Base-by-base conservation (phyloP, 345 rosid species). In the Adansonia digitata region DNA sequence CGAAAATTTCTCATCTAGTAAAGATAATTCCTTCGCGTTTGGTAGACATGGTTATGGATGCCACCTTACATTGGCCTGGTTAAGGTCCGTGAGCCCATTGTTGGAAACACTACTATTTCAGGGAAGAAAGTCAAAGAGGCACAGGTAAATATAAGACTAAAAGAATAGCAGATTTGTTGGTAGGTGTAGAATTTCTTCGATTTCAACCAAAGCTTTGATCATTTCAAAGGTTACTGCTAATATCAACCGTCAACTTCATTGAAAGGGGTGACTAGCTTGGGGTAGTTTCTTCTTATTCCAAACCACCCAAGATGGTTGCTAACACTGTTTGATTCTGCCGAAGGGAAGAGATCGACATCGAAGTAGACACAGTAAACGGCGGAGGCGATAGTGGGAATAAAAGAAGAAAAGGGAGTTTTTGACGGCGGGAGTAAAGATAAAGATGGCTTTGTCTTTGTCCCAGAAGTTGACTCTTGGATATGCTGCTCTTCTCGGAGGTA, bases 401-500 rank as follows among this genome's bases (percentile, higher is more conserved):
- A n/a, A n/a, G n/a, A n/a, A n/a, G n/a, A n/a, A n/a, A n/a, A n/a
- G n/a, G n/a, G n/a, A n/a, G n/a, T n/a, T n/a, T n/a, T n/a, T n/a
- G n/a, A n/a, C n/a, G 75, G 26, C 48, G 49, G 14, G 49, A 57
- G 35, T 45, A 56, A 15, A 39, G 56, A 37, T n/a, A 42, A 56
- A 56, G 51, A 84, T 78, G 81, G 90, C 60, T 7, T 31, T 88
- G 84, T 83, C 90, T 8, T 77, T 86, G 92, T 88, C 92, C 22
- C 92, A 88, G 85, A 88, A 86, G 66, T 48, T 51, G 56, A 88
- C 88, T 71, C 84, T 88, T 56, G 90, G 83, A 29, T 88, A 83
- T 49, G 92, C 92, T 72, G 84, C 84, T 14, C 88, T 87, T 12
- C 87, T 90, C 27, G 97, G 97, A 90, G 86, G 98, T 91, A 80